These are phyloP conservation scores for Kalaharituber pfeilii DNA, from an alignment of 2,329 filamentous ascomycete genomes.

Conservation along the genomic window DNA sequence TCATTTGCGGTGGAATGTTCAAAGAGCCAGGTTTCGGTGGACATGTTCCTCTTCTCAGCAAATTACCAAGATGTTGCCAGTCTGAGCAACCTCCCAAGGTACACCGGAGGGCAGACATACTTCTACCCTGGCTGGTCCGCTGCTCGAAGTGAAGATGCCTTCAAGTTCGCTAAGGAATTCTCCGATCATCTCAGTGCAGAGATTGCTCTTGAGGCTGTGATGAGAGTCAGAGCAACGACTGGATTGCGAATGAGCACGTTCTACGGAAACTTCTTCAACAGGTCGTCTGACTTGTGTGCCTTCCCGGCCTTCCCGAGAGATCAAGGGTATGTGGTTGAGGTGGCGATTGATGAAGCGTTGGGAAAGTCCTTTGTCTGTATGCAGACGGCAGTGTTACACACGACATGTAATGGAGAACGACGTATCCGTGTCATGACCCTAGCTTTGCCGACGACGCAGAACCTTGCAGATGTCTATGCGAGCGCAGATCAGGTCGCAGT, in stretches of 20 bases:
- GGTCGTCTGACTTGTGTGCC: conserved; percentile 89
- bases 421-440: conserved; percentile 89
- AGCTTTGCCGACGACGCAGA: conserved; percentile 80
- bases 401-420: conserved; percentile 91
- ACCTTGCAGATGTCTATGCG: conserved; percentile 77
- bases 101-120: conserved; percentile 94
- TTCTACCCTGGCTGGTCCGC: conserved; percentile 98
- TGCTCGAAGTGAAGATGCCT: conserved; percentile 78
- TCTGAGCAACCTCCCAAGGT: conserved; percentile 82
- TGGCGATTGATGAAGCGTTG: conserved; percentile 89
- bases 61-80: conserved; percentile 97
- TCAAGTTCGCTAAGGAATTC: conserved; percentile 94
- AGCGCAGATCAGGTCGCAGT: conserved; percentile 90
- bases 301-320: conserved; percentile 97
- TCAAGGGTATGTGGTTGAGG: conserved; percentile 93
- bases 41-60: conserved; percentile 94
- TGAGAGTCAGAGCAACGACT: conserved; percentile 86
- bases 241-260: conserved; percentile 93
- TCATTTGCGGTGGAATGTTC: conserved; percentile 97
- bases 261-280: conserved; percentile 99
- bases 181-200: conserved; percentile 93
- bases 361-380: conserved; percentile 82
- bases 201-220: conserved; percentile 87
- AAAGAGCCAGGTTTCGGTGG: conserved; percentile 95
- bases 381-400: conserved; percentile 89